Evolutionary conservation across 1,139 yeast species (phyloP).

Genomic region (Scheffersomyces stambukii): DNA sequence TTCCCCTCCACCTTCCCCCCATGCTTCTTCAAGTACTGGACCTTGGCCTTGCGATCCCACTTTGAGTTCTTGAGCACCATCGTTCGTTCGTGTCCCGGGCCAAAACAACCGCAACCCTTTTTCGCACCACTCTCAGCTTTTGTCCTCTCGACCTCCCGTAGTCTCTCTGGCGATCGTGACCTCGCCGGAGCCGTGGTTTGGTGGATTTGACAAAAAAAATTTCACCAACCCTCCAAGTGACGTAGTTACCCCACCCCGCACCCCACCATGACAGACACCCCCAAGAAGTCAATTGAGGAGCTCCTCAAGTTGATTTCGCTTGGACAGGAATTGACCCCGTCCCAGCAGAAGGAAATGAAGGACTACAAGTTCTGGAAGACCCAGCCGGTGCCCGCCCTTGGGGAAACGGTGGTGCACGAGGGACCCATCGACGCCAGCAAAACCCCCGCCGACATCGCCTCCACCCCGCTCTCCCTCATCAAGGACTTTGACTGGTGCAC

Average conservation of each 20-base stretch:
- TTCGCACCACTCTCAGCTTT: too few relatives aligned
- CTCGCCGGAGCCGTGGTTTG: not conserved
- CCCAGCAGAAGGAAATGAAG: constrained; percentile 65
- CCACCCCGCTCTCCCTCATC: constrained; percentile 65
- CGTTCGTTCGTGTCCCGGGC: not conserved
- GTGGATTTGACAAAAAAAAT: too few relatives aligned
- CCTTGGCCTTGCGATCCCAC: constrained; percentile 45
- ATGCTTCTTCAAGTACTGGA: constrained; percentile 37
- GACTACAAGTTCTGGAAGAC: constrained; percentile 98
- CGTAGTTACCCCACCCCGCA: constrained; percentile 1
- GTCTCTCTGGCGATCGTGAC: not conserved
- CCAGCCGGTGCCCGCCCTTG: constrained; percentile 85
- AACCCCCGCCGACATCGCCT: constrained; percentile 68
- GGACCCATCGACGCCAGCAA: constrained; percentile 78
- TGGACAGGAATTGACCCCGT: constrained; percentile 52
- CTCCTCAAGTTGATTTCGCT: constrained; percentile 45
- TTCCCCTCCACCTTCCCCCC: constrained; percentile 17
- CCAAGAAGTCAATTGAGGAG: constrained; percentile 38
- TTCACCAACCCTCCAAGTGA: too few relatives aligned
- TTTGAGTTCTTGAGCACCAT: constrained; percentile 45
- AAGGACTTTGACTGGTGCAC: constrained; percentile 87
- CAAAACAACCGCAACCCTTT: too few relatives aligned
- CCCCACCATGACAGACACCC: constrained; percentile 7
- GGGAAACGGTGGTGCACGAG: constrained; percentile 60
- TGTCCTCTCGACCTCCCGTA: too few relatives aligned